phyloP scores from a whole-genome alignment of 1,284 basidiomycete species.

The Coniophora puteana region DNA sequence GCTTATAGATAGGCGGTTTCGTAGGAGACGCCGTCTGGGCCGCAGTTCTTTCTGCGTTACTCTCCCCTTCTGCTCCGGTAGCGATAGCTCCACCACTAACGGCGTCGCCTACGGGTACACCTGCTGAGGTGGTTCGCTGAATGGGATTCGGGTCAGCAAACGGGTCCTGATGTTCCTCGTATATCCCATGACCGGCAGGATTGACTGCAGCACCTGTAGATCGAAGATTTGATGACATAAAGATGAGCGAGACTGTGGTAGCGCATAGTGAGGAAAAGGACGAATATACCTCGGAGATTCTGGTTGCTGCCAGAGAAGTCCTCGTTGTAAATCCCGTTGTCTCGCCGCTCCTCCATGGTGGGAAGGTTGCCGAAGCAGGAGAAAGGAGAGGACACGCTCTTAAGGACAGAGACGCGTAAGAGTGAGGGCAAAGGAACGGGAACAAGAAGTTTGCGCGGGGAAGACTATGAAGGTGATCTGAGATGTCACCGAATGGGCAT shows the following conservation, averaged over 20 bases:
- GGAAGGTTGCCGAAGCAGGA: constrained; percentile 19
- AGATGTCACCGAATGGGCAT: no score
- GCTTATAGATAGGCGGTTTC: constrained; percentile 33
- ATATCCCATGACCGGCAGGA: constrained; percentile 33
- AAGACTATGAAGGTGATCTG: no score
- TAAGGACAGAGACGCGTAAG: no score
- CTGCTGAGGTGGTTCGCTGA: constrained; percentile 26
- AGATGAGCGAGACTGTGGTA: constrained; percentile 20
- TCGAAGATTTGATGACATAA: constrained; percentile 12
- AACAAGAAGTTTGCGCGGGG: no score
- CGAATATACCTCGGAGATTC: no score
- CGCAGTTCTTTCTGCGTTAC: constrained; percentile 34
- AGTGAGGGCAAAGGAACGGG: no score
- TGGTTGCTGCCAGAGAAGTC: constrained; percentile 22
- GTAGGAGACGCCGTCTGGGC: constrained; percentile 9
- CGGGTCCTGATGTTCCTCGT: constrained; percentile 15
- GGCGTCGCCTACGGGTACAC: constrained; percentile 15
- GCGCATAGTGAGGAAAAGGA: no score
- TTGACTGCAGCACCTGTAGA: constrained; percentile 33
- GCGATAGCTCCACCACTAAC: constrained; percentile 13
- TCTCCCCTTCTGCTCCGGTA: constrained; percentile 16
- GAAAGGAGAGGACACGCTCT: no score
- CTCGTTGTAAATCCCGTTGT: constrained; percentile 34
- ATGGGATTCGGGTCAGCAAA: constrained; percentile 12
- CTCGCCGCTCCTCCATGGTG: constrained; percentile 40